These are phyloP conservation scores for Cymbopogon citratus DNA, from an alignment of 176 grass and related monocot species.

Conservation along the genomic window DNA sequence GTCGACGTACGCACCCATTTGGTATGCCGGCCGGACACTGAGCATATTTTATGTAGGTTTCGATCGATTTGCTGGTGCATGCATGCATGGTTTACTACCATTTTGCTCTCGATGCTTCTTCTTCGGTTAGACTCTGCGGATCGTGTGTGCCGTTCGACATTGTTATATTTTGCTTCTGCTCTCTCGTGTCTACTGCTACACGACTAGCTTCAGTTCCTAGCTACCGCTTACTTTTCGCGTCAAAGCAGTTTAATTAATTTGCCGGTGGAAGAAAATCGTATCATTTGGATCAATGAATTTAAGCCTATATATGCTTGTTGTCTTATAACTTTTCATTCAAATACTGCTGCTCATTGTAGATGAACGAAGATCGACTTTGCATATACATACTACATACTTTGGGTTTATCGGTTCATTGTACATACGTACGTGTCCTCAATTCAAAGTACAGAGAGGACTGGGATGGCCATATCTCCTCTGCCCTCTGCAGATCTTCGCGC, in stretches of 20 bases:
- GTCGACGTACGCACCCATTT: slow-evolving; percentile 18
- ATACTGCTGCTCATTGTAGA: not conserved
- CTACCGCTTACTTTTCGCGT: slow-evolving; percentile 18
- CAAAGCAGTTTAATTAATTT: not conserved
- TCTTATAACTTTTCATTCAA: not conserved
- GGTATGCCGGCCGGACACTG: slow-evolving; percentile 45
- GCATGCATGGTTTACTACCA: slow-evolving; percentile 38
- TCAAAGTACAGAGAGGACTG: not conserved
- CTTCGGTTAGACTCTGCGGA: slow-evolving; percentile 5
- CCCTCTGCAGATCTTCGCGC: not conserved
- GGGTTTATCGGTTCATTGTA: not conserved
- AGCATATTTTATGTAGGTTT: slow-evolving; percentile 70
- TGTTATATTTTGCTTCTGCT: slow-evolving; percentile 31
- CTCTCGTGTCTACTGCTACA: not conserved
- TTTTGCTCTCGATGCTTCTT: not conserved
- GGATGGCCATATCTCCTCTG: not conserved
- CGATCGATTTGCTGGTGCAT: slow-evolving; percentile 44
- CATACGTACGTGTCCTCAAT: not conserved
- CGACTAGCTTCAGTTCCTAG: not conserved
- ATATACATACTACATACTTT: not conserved
- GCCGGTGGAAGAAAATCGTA: not conserved
- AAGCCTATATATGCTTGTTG: not conserved
- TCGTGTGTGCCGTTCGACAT: slow-evolving; percentile 11
- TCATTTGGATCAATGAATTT: not conserved
- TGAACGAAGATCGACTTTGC: not conserved